Conservation (phyloP, 2,329 filamentous ascomycete genomes). For the Cytospora mali region DNA sequence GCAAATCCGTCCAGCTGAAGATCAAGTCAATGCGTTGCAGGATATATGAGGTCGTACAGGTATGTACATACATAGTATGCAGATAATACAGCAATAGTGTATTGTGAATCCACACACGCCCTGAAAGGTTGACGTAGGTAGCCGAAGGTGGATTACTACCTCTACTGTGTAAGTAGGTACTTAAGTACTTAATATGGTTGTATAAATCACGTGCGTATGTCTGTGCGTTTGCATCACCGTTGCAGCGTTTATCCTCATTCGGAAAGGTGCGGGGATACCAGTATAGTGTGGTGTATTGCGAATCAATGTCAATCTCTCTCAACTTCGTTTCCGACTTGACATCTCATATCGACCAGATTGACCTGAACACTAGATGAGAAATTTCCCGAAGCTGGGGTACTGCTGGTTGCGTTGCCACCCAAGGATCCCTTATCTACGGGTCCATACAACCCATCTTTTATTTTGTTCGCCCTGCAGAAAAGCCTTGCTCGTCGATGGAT, state of each 20-base stretch:
- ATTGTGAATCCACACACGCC: background rate
- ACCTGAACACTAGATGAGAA: background rate
- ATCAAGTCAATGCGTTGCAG: too few relatives aligned
- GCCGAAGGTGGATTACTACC: too few relatives aligned
- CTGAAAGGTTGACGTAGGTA: too few relatives aligned
- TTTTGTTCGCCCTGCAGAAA: background rate
- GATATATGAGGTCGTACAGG: too few relatives aligned
- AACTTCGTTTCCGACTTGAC: background rate
- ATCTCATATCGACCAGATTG: background rate
- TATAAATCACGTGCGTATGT: slow-evolving; percentile 1
- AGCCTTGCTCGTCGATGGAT: background rate
- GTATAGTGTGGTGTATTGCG: too few relatives aligned
- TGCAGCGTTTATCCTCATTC: background rate
- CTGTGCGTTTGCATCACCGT: slow-evolving; percentile 5
- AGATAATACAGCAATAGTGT: too few relatives aligned
- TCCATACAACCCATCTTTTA: background rate
- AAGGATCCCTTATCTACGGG: background rate
- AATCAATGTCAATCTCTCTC: background rate
- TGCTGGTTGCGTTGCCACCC: background rate
- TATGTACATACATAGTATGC: too few relatives aligned
- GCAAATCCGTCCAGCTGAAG: too few relatives aligned
- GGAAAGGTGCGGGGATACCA: background rate
- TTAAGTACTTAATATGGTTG: background rate
- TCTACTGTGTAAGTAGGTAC: background rate
- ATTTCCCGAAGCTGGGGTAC: background rate